These are phyloP conservation scores for Aspergillus udagawae DNA, from an alignment of 2,329 filamentous ascomycete species.

Conservation along the genomic window DNA sequence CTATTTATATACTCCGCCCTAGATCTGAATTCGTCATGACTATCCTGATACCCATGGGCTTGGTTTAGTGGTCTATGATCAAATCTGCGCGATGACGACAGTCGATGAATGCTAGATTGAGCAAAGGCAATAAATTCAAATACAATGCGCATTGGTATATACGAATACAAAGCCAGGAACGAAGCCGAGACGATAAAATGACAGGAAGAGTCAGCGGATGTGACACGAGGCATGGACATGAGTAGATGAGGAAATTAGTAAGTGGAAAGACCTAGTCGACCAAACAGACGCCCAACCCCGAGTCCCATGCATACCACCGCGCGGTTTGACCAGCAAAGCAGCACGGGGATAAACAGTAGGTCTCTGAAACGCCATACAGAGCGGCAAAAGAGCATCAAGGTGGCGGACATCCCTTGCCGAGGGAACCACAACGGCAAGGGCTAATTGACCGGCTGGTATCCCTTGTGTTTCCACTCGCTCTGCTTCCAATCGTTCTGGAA, in stretches of 20 bases:
- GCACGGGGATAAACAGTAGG: neutral
- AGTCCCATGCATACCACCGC: too few relatives aligned
- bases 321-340: too few relatives aligned
- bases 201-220: neutral
- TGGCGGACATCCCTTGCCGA: neutral
- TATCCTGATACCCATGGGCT: too few relatives aligned
- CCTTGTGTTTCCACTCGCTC: conserved; percentile 29
- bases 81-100: too few relatives aligned
- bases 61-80: too few relatives aligned
- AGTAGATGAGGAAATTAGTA: neutral
- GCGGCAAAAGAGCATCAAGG: neutral
- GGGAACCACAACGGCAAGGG: neutral
- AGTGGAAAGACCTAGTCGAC: neutral
- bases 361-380: neutral
- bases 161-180: conserved; percentile 9
- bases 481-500: conserved; percentile 38
- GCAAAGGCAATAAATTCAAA: neutral
- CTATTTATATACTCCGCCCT: neutral
- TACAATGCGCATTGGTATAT: conserved; percentile 13
- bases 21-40: neutral
- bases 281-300: neutral
- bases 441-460: conserved; percentile 27
- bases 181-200: neutral
- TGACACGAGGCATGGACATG: neutral
- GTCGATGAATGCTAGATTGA: neutral